phyloP scores from a whole-genome alignment of 306 rosid genomes.

The Cicer arietinum region DNA sequence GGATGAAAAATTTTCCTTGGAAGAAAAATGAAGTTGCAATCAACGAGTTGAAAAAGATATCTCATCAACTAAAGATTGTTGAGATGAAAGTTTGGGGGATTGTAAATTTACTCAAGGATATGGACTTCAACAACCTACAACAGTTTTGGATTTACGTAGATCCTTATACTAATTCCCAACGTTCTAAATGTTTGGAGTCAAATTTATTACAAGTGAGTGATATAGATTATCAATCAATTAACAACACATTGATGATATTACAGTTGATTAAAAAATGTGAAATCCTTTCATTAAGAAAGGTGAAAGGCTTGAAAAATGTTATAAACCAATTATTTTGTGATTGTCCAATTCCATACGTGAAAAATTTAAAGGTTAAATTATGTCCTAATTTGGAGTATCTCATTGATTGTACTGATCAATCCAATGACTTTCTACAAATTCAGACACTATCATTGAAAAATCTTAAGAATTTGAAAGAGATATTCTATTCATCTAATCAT shows the following conservation, averaged over 20 bases:
- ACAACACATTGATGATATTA: background rate
- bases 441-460: background rate
- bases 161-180: background rate
- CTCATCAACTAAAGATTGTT: slow-evolving; percentile 19
- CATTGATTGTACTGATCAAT: background rate
- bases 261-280: slow-evolving; percentile 31
- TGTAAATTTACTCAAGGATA: background rate
- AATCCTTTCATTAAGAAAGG: background rate
- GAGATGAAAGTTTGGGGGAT: background rate
- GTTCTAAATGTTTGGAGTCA: slow-evolving; percentile 14
- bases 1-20: slow-evolving; percentile 20
- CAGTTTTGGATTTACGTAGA: slow-evolving; percentile 32
- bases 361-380: background rate
- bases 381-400: slow-evolving; percentile 29
- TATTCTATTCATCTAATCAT: background rate
- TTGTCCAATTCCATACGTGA: slow-evolving; percentile 7
- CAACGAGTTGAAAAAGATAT: slow-evolving; percentile 13
- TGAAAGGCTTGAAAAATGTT: slow-evolving; percentile 31
- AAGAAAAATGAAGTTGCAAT: background rate
- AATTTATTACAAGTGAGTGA: background rate
- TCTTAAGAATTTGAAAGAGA: background rate
- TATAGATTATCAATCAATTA: background rate
- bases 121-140: background rate
- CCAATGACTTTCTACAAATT: background rate
- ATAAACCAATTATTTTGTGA: background rate